phyloP scores from a whole-genome alignment of 2,329 filamentous ascomycete genomes.

The Juglanconis oblonga region DNA sequence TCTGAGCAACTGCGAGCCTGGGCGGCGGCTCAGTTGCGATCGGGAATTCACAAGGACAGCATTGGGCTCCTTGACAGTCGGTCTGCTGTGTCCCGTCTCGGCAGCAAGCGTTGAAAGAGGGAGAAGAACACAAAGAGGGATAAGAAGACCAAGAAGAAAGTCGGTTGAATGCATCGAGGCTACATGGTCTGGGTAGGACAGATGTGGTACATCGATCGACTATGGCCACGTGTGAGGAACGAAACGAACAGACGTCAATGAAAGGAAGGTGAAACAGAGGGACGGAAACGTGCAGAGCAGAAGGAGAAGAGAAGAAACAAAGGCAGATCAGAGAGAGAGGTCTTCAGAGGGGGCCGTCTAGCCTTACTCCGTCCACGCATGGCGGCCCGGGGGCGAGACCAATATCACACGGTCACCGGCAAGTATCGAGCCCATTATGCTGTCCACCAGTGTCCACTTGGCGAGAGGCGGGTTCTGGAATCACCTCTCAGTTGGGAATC shows the following conservation, averaged over 20 bases:
- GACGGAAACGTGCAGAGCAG: no score
- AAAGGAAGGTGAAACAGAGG: not conserved
- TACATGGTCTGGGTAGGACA: slow-evolving; percentile 11
- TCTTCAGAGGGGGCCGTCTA: slow-evolving; percentile 8
- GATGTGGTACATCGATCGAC: slow-evolving; percentile 9
- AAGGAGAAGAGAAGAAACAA: not conserved
- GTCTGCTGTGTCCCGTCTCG: not conserved
- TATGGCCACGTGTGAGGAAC: not conserved
- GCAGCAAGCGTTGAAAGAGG: not conserved
- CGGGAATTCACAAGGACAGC: not conserved
- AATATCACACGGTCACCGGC: slow-evolving; percentile 1
- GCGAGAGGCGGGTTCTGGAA: not conserved
- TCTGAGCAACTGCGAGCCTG: not conserved
- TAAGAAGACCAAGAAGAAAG: slow-evolving; percentile 10
- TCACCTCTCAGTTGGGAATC: not conserved
- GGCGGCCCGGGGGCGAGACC: slow-evolving; percentile 12
- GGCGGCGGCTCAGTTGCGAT: not conserved
- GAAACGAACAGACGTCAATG: not conserved
- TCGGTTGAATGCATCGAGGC: slow-evolving; percentile 15
- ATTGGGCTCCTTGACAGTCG: not conserved
- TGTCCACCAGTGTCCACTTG: not conserved
- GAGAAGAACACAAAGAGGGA: slow-evolving; percentile 1
- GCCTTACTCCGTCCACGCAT: slow-evolving; percentile 10
- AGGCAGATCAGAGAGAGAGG: not conserved
- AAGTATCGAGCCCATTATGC: not conserved